Evolutionary conservation across 2,329 filamentous ascomycete species (phyloP), one percentile per base, ranked within the genome.

Genomic region (Colletotrichum scovillei): DNA sequence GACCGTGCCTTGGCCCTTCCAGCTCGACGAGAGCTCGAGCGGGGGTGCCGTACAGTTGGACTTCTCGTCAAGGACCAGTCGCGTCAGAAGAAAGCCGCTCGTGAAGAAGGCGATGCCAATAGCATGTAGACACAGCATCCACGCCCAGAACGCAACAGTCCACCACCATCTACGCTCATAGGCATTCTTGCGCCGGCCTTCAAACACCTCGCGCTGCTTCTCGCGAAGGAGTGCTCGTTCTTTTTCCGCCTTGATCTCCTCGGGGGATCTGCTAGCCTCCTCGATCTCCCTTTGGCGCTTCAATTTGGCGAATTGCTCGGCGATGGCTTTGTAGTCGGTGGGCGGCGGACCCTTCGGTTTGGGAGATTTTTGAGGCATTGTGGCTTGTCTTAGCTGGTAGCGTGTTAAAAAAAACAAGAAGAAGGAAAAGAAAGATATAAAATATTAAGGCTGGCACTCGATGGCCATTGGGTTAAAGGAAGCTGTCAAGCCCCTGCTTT

Each of bases 51-150:
- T 84, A 81, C 94, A 97, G 71, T 87, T 87, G 14, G 94, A 95
- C 80, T 92, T 93, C 78, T 95, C 90, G 75, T 95, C 92, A 71
- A 97, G 88, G 64, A 96, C 92, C 74, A 95, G 85, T 72, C 97
- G 91, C 69, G 96, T 98, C 76, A 99, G 90, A 75, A 99, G 90
- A 83, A 99, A 99, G 49, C 97, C 97, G 81, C 93, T 95, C 30
- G 95, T 97, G 84, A 99, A 99, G 80, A 98, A 93, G 80, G 93
- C 94, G 78, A 98, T 92, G 73, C 95, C 96, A 46, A 93, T 86
- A 58, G 90, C 87, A 81, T 99, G 97, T 53, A 98, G 88, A 76
- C 84, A 90, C 81, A 94, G 84, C 80, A 95, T 84, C 86, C 92
- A 92, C 52, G 87, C 80, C 86, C 94, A 94, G 81, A 95, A 94